These are phyloP conservation scores for Posidonia oceanica DNA, from an alignment of 116 monocot species.

Conservation along the genomic window DNA sequence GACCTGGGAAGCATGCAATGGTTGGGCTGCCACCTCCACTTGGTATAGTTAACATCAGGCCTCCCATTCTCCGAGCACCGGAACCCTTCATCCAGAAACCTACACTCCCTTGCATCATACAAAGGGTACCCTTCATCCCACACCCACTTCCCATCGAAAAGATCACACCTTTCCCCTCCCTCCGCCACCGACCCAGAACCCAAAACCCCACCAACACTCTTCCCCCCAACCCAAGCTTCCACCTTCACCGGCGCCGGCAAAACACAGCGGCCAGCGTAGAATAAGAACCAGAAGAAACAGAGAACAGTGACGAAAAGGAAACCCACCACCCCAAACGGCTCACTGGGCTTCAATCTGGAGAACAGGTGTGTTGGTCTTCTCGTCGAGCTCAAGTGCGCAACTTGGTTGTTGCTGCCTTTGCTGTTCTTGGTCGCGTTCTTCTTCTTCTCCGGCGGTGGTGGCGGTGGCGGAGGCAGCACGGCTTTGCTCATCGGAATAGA, in stretches of 20 bases:
- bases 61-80: conserved; percentile 69
- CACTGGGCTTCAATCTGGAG: not conserved
- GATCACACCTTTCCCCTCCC: conserved; percentile 32
- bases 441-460: not conserved
- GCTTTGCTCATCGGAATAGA: conserved; percentile 1
- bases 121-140: conserved; percentile 79
- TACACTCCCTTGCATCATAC: conserved; percentile 68
- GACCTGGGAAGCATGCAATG: conserved; percentile 63
- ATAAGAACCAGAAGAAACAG: conserved; percentile 12
- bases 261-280: not conserved
- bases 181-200: not conserved
- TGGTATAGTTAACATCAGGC: conserved; percentile 40
- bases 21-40: conserved; percentile 76
- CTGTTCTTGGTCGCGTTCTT: not conserved
- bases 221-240: not conserved
- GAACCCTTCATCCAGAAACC: conserved; percentile 66
- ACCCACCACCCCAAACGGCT: conserved; percentile 12
- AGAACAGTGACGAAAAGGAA: conserved; percentile 12
- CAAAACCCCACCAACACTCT: not conserved
- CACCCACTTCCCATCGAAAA: conserved; percentile 79
- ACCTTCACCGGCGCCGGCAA: not conserved
- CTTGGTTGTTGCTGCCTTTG: not conserved
- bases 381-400: not conserved
- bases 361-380: not conserved
- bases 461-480: not conserved